Evolutionary conservation across 2,329 filamentous ascomycete species (phyloP).

Genomic region (Neopestalotiopsis rosae): DNA sequence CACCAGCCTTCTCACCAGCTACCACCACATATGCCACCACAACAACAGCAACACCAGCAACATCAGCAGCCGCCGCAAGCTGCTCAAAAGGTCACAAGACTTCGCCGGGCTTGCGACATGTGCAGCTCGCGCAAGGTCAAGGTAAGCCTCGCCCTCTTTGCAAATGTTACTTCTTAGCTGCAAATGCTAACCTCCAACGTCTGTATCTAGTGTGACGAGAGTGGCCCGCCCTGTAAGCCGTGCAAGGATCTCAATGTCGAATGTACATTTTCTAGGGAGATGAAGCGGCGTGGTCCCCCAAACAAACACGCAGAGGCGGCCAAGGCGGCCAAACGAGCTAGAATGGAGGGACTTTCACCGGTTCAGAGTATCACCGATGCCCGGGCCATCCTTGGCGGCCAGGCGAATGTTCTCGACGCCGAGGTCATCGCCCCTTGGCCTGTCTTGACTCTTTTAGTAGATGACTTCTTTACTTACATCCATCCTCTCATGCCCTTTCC

Average conservation of each 20-base stretch:
- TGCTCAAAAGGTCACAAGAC: conserved; percentile 54
- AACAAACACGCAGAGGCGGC: conserved; percentile 65
- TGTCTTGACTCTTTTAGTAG: conserved; percentile 71
- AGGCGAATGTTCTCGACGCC: conserved; percentile 55
- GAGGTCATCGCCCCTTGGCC: conserved; percentile 75
- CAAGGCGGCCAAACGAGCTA: conserved; percentile 55
- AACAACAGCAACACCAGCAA: neutral
- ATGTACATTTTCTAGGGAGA: conserved; percentile 62
- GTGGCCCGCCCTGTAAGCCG: conserved; percentile 60
- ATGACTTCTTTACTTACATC: conserved; percentile 85
- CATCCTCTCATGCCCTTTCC: conserved; percentile 80
- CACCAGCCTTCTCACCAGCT: neutral
- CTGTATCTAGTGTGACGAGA: conserved; percentile 54
- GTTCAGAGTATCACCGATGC: conserved; percentile 54
- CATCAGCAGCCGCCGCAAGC: conserved; percentile 15
- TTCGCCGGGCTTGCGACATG: conserved; percentile 65
- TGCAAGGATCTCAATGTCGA: conserved; percentile 62
- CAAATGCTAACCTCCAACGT: neutral
- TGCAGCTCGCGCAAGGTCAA: conserved; percentile 68
- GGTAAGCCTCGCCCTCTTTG: conserved; percentile 32
- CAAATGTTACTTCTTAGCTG: neutral
- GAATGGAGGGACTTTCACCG: conserved; percentile 44
- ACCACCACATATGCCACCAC: neutral
- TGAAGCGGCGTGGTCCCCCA: conserved; percentile 63
- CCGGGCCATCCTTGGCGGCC: conserved; percentile 49